Base-by-base conservation (phyloP, 805 yeast genomes). In the Candida pini region DNA sequence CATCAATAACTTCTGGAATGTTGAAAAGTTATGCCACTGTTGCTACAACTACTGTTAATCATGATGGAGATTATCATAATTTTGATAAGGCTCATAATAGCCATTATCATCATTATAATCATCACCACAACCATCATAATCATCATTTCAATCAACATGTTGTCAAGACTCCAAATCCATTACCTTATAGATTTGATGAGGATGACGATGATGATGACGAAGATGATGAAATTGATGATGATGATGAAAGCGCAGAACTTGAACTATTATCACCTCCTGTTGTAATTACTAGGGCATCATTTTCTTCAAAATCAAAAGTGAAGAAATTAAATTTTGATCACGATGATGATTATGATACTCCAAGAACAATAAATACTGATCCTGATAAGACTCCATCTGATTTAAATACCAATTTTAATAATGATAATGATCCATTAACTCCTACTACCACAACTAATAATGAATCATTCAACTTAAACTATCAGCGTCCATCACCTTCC, bases 141-240 rank as follows among this genome's bases (percentile, higher is more conserved):
- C 24, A 29, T 10, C 18, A 13, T 26, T 22, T 17, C 23, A 32
- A 31, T 18, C 38, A 29, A 5, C 27, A 20, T n/a, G 18, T 24
- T 48, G 38, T 31, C 53, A 40, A 42, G 9, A 47, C 49, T 7
- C 48, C 51, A 6, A 36, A 36, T 18, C 42, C 44, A 2, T 13
- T n/a, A 16, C n/a, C 33, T n/a, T 16, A 32, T 4, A 41, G 36
- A 9, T 35, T 45, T 9, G 35, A 39, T n/a, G 41, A 43, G 13
- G 38, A 35, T 23, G 40, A 33, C 10, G 42, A 41, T 15, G 31
- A 26, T 10, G 33, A 30, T 4, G 38, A 33, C 10, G 30, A 32
- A 10, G 36, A 31, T 28, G 32, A 39, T 23, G 38, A 31, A 10
- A 24, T 18, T 20, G 26, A 23, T 9, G 39, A 35, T 20, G 38